Evolutionary conservation across 352 stramenopile species (phyloP).

Genomic region (Globisporangium middletonii): DNA sequence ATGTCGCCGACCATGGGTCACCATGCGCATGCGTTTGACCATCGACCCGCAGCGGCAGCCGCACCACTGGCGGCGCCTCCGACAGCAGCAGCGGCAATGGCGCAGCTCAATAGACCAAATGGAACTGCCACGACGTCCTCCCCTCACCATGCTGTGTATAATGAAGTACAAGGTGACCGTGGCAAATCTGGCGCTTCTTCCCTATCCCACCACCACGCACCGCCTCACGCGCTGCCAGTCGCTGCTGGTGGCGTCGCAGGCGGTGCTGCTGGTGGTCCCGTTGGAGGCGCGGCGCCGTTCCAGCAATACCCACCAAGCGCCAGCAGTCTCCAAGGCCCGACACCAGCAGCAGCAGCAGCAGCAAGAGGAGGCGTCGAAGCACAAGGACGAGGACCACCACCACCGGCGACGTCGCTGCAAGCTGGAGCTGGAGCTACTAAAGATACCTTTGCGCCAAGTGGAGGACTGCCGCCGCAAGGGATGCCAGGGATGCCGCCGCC

Average conservation of each 20-base stretch:
- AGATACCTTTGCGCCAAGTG: conserved; percentile 6
- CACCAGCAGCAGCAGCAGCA: neutral
- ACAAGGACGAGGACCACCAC: neutral
- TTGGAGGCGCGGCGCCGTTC: neutral
- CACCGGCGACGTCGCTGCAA: neutral
- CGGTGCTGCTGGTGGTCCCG: neutral
- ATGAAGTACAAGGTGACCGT: conserved; percentile 52
- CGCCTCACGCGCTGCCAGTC: neutral
- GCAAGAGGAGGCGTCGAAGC: neutral
- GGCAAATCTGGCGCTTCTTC: conserved; percentile 34
- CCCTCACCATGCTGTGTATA: conserved; percentile 38
- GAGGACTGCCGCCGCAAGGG: neutral
- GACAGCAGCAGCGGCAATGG: neutral
- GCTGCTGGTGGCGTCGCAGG: neutral
- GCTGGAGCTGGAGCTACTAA: conserved; percentile 3
- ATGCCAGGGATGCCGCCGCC: neutral
- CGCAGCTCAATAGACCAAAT: conserved; percentile 51
- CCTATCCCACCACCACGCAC: conserved; percentile 29
- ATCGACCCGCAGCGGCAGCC: neutral
- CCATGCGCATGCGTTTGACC: conserved; percentile 22
- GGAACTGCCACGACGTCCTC: conserved; percentile 21
- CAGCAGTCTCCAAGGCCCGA: neutral
- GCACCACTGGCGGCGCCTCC: conserved; percentile 5
- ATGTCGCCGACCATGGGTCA: conserved; percentile 3
- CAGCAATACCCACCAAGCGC: neutral